Percentiles rank a stretch among this genome's conserved stretches.
Conservation (phyloP, 2,329 filamentous ascomycete species). For the Botrytis elliptica region DNA sequence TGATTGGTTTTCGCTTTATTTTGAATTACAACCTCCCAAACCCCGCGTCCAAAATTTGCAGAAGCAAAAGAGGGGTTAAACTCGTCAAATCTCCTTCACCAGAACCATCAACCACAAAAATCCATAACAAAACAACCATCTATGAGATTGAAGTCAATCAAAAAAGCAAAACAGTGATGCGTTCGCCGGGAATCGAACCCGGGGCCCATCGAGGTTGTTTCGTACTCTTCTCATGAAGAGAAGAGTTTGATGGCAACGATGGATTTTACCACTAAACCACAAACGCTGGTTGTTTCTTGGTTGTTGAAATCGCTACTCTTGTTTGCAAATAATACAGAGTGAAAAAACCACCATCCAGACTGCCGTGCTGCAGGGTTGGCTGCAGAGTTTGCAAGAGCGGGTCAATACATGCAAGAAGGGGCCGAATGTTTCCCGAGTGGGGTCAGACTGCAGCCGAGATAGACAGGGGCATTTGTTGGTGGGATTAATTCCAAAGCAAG, state of each 20-base stretch:
- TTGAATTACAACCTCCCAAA: background rate
- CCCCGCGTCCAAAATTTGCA: background rate
- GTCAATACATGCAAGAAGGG: background rate
- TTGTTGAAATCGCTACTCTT: background rate
- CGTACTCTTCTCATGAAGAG: background rate
- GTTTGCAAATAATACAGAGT: background rate
- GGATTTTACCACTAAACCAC: conserved; percentile 26
- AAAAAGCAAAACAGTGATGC: conserved; percentile 27
- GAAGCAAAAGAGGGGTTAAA: background rate
- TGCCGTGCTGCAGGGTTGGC: background rate
- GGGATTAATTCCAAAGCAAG: background rate
- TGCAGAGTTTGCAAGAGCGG: background rate
- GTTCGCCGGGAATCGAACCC: conserved; percentile 38
- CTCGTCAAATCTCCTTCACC: no score
- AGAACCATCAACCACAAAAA: background rate
- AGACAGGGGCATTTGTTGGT: conserved; percentile 3
- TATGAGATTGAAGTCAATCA: background rate
- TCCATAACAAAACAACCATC: no score
- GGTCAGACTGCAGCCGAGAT: background rate
- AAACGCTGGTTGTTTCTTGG: conserved; percentile 17
- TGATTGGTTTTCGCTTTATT: conserved; percentile 1
- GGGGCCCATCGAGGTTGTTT: conserved; percentile 34
- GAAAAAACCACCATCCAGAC: background rate
- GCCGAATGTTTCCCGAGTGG: background rate
- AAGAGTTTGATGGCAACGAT: conserved; percentile 16